These are phyloP conservation scores for Brassica nigra DNA, from an alignment of 345 rosid species.

Conservation along the genomic window DNA sequence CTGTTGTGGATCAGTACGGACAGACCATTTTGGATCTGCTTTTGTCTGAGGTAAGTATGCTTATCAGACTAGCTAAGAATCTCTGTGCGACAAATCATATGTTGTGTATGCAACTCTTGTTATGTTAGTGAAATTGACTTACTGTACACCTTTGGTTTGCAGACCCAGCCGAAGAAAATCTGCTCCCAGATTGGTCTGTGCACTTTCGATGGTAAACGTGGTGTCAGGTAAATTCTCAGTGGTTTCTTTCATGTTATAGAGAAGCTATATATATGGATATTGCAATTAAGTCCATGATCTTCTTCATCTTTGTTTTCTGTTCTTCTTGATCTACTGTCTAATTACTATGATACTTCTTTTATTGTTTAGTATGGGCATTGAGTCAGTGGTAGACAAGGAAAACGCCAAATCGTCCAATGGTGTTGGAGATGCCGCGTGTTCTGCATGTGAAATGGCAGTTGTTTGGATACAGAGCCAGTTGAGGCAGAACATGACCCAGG, in stretches of 20 bases:
- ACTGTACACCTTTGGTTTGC: not conserved
- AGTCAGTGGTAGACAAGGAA: constrained; percentile 67
- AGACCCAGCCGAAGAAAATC: constrained; percentile 72
- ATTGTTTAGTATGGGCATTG: constrained; percentile 61
- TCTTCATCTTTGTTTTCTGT: not conserved
- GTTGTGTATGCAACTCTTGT: not conserved
- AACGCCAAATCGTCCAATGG: constrained; percentile 43
- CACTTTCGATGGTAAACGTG: constrained; percentile 74
- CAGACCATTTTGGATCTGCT: constrained; percentile 70
- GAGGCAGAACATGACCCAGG: constrained; percentile 72
- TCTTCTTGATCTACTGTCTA: not conserved
- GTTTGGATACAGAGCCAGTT: constrained; percentile 88
- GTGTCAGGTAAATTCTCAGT: constrained; percentile 64
- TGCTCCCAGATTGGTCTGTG: constrained; percentile 89
- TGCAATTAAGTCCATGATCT: not conserved
- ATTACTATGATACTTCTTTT: not conserved
- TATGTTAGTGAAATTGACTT: constrained; percentile 3
- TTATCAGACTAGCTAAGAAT: constrained; percentile 14
- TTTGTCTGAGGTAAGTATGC: constrained; percentile 51
- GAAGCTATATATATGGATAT: not conserved
- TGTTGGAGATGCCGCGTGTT: constrained; percentile 57
- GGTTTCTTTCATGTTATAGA: not conserved
- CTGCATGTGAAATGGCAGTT: constrained; percentile 90
- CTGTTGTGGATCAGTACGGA: constrained; percentile 81
- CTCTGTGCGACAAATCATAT: not conserved